Evolutionary conservation across 768 basidiomycete genomes (phyloP), one percentile per base, ranked within the genome.

Genomic region (Galerina marginata): DNA sequence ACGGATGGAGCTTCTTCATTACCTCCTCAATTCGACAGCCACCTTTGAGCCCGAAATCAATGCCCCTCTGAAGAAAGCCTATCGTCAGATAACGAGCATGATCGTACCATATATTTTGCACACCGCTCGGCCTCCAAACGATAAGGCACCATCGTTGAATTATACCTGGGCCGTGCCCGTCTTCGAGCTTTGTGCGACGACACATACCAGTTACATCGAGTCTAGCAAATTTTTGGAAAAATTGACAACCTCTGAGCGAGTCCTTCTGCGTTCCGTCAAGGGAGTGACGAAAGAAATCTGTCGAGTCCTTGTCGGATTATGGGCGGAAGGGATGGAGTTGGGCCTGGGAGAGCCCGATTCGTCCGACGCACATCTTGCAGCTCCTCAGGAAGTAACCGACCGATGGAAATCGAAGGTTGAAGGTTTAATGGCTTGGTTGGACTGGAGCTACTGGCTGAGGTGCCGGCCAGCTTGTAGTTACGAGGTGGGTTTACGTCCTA

Each of bases 371-470:
- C 7, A 33, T 33, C 29, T 5, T 7, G n/a, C 26, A 4, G 10
- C 42, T 43, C 3, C 23, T 29, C 46, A n/a, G 20, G 51, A 49
- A 15, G n/a, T 64, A 3, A 33, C 42, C 15, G 36, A 16, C n/a
- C 36, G 45, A 11, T 85, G 84, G 84, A 63, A 52, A 6, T 44
- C 38, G 26, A 74, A 76, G 9, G 50, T 82, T 20, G 61, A 71
- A 3, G 61, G 45, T 2, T 65, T 86, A 20, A 81, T 85, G 76
- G 48, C 40, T 0, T 85, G 84, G 84, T 68, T 86, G 0, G 84
- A 81, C 59, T 86, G 85, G 84, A 76, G 71, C 43, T 68, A 76
- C 7, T 86, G 85, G 84, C 64, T 78, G 2, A 79, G 72, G 44
- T 86, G 85, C 50, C 69, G 67, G 2, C 83, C 84, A 36, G 75